Percentiles rank a stretch among this genome's conserved stretches.
Conservation (phyloP, 2,329 filamentous ascomycete species). For the Verticillium nonalfalfae region DNA sequence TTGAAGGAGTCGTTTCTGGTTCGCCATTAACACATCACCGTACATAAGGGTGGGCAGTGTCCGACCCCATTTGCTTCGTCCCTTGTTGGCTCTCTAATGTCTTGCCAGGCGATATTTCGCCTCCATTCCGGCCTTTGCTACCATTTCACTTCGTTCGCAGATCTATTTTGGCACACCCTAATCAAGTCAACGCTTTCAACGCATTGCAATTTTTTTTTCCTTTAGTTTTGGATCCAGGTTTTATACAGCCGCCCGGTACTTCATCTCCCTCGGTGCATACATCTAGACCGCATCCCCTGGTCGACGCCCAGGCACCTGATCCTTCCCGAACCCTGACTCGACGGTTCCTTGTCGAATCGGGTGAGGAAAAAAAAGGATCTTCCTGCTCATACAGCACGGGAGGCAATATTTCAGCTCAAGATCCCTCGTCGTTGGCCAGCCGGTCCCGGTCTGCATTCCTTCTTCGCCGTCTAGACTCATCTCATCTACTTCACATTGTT, state of each 20-base stretch:
- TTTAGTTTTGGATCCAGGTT: not conserved
- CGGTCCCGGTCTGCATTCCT: too few species aligned
- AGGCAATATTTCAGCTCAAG: not conserved
- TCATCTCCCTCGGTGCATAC: not conserved
- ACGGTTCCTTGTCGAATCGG: not conserved
- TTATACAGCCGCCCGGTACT: not conserved
- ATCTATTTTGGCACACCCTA: not conserved
- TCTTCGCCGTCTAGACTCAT: too few species aligned
- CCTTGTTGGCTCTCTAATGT: not conserved
- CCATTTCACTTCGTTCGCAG: not conserved
- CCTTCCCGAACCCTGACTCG: not conserved
- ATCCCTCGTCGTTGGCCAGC: not conserved
- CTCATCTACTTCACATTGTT: not conserved
- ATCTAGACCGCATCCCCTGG: not conserved
- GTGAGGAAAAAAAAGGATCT: not conserved
- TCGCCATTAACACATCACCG: conserved; percentile 8
- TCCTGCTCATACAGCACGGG: not conserved
- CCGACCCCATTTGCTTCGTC: not conserved
- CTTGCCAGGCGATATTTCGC: not conserved
- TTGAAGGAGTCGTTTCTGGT: conserved; percentile 10
- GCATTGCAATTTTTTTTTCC: not conserved
- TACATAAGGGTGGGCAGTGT: conserved; percentile 7
- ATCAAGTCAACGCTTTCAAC: not conserved
- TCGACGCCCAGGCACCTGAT: not conserved
- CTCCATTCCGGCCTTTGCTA: not conserved